Evolutionary conservation across 176 grass and related monocot species (phyloP).

Genomic region (Melocanna baccifera): DNA sequence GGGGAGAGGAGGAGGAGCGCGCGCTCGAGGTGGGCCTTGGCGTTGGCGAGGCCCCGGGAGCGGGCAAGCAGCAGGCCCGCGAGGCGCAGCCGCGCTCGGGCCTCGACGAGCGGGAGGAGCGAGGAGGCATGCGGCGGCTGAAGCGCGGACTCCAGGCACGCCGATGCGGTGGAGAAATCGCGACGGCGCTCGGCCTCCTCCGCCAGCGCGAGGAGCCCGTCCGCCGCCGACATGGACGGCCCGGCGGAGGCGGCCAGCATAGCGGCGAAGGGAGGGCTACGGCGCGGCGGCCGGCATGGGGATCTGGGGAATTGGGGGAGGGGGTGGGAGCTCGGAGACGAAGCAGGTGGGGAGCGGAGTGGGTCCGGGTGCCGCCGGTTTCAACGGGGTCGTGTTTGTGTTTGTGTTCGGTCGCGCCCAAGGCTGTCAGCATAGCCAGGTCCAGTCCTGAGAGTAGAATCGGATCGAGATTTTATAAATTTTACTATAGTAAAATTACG

Average conservation of each 20-base stretch:
- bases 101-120: conserved; percentile 79
- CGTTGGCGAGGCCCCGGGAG: conserved; percentile 50
- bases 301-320: background rate
- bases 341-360: background rate
- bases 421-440: too few relatives aligned
- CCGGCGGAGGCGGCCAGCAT: conserved; percentile 21
- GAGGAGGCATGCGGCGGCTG: conserved; percentile 34
- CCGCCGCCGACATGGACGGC: conserved; percentile 38
- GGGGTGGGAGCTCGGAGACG: conserved; percentile 8
- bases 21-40: conserved; percentile 85
- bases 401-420: background rate
- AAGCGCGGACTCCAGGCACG: conserved; percentile 68
- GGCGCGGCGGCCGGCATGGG: conserved; percentile 19
- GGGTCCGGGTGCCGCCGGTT: background rate
- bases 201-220: conserved; percentile 78
- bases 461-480: too few relatives aligned
- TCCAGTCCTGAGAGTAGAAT: too few relatives aligned
- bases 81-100: conserved; percentile 73
- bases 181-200: conserved; percentile 76
- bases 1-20: conserved; percentile 71
- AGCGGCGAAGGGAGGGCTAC: background rate
- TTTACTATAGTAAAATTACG: too few relatives aligned
- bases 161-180: conserved; percentile 49
- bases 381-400: background rate
- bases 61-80: conserved; percentile 55